phyloP scores from a whole-genome alignment of 768 basidiomycete species.

The Phallus indusiatus region DNA sequence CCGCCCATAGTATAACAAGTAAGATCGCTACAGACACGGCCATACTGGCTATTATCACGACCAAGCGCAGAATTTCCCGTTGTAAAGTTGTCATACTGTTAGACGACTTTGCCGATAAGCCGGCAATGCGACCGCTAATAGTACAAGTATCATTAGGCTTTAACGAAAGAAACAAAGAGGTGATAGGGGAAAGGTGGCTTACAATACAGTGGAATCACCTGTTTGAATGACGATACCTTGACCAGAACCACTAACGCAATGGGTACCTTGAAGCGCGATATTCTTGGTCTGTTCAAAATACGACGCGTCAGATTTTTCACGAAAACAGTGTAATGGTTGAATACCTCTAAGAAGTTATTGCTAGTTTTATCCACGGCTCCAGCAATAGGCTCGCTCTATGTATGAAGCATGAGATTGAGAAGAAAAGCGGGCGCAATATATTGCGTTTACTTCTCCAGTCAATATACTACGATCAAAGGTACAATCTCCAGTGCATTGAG shows the following conservation, averaged over 20 bases:
- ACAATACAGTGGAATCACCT: constrained; percentile 43
- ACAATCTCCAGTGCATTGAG: constrained; percentile 47
- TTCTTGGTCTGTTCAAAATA: constrained; percentile 40
- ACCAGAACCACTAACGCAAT: constrained; percentile 39
- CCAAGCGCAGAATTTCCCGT: constrained; percentile 44
- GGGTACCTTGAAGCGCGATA: constrained; percentile 48
- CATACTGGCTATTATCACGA: constrained; percentile 39
- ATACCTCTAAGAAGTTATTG: constrained; percentile 18
- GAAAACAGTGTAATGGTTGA: not conserved
- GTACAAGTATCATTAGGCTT: constrained; percentile 19
- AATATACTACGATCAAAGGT: constrained; percentile 55
- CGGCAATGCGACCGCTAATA: constrained; percentile 30
- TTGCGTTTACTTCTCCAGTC: constrained; percentile 57
- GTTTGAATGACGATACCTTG: constrained; percentile 38
- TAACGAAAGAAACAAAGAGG: too few species aligned
- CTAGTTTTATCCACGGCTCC: constrained; percentile 24
- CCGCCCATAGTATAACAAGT: constrained; percentile 39
- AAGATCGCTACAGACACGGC: constrained; percentile 35
- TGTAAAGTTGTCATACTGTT: constrained; percentile 43
- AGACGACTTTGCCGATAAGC: constrained; percentile 23
- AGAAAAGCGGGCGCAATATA: constrained; percentile 17
- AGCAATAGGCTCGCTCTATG: constrained; percentile 16
- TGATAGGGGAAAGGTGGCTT: too few species aligned
- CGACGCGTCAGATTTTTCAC: too few species aligned
- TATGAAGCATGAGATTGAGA: constrained; percentile 17